Base-by-base conservation (phyloP, 2,329 filamentous ascomycete genomes). In the Ramularia endophylla region DNA sequence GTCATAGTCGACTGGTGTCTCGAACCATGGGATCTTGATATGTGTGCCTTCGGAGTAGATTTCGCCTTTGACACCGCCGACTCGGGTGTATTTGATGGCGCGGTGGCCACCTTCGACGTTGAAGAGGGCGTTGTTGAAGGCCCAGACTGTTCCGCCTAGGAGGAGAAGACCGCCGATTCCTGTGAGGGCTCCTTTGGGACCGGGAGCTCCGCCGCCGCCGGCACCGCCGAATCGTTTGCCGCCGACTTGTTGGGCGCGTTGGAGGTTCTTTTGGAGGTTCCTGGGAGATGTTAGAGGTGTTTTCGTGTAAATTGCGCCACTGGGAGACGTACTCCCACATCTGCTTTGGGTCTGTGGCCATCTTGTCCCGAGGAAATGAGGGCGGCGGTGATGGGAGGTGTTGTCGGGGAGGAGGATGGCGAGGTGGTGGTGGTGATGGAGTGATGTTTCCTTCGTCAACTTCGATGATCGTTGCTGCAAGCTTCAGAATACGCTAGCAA, bases 41-140 rank as follows among this genome's bases (percentile, higher is more conserved):
- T 98, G 92, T 42, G 92, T 98, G 72, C 90, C 92, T 87, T 98
- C 92, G 58, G 60, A 76, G 72, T 94, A 98, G 66, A 98, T 98
- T 62, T 97, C 87, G 71, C 89, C 89, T 75, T 86, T 83, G 41
- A 98, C 90, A 74, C 92, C 32, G 60, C 80, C 86, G 68, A 95
- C 60, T 38, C 59, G 83, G 58, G 84, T 88, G 73, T 98, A 98
- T 70, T 98, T 98, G 77, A 98, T 98, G 53, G 92, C 92, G 63
- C 92, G 83, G 69, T 97, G 92, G 71, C 92, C 92, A 82, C 92
- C 92, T 63, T 98, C 92, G 58, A 98, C 92, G 70, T 83, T 84
- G 67, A 83, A 84, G 6, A 84, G 72, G 36, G 80, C 74, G 64
- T 81, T 81, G 54, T 81, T 77, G 51, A 74, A 69, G 38, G 78